Evolutionary conservation across 129 eudicot genomes (phyloP).

Genomic region (Heracleum sosnowskyi): DNA sequence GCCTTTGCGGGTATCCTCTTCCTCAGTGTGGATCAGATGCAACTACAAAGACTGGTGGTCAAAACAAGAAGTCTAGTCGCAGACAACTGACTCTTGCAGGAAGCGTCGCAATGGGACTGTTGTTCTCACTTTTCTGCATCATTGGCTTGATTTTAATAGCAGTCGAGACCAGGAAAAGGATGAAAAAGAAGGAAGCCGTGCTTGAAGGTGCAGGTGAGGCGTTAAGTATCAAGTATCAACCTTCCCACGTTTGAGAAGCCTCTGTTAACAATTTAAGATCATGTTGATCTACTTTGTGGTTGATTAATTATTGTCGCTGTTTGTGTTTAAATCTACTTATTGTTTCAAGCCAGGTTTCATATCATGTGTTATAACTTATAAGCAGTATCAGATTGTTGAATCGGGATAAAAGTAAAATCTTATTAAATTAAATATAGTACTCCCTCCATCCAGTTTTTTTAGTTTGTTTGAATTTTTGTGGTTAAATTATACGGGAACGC

Average conservation of each 20-base stretch:
- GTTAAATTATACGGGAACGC: too few relatives aligned
- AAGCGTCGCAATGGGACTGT: slow-evolving; percentile 78
- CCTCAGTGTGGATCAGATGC: slow-evolving; percentile 25
- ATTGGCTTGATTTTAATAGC: slow-evolving; percentile 53
- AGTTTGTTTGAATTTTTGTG: too few relatives aligned
- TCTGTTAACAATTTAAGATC: slow-evolving; percentile 6
- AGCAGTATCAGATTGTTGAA: too few relatives aligned
- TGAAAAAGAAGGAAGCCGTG: slow-evolving; percentile 59
- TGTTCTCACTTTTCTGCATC: slow-evolving; percentile 72
- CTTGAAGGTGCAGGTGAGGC: slow-evolving; percentile 79
- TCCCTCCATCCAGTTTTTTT: too few relatives aligned
- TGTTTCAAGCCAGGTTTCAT: too few relatives aligned
- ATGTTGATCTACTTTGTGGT: too few relatives aligned
- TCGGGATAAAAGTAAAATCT: too few relatives aligned
- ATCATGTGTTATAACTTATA: too few relatives aligned
- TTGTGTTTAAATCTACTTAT: too few relatives aligned
- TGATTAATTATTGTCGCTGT: too few relatives aligned
- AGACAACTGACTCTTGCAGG: slow-evolving; percentile 69
- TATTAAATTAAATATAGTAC: too few relatives aligned
- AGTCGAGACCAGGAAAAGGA: slow-evolving; percentile 53
- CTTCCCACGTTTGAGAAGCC: slow-evolving; percentile 81
- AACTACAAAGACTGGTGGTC: slow-evolving; percentile 13
- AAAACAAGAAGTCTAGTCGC: slow-evolving; percentile 41
- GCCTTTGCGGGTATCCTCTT: slow-evolving; percentile 81
- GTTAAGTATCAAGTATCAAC: slow-evolving; percentile 63